Evolutionary conservation across 768 basidiomycete species (phyloP).

Genomic region (Kwoniella heveanensis): DNA sequence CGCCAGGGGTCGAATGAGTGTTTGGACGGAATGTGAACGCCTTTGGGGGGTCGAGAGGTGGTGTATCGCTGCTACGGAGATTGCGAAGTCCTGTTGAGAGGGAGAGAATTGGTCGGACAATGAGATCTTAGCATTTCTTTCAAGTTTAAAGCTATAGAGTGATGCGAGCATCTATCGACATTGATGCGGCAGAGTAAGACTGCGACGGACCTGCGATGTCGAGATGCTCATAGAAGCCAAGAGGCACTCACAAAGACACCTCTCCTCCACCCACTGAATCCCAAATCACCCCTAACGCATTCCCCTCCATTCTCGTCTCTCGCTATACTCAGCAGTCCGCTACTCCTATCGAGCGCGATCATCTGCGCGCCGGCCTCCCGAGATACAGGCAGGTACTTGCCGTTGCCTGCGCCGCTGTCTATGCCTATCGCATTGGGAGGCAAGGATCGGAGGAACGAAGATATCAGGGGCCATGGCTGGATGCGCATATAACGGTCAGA

Average conservation of each 20-base stretch:
- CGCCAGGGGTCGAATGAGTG: slow-evolving; percentile 33
- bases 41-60: slow-evolving; percentile 82
- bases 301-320: slow-evolving; percentile 67
- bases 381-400: slow-evolving; percentile 84
- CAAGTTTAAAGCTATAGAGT: too few species aligned
- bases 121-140: too few species aligned
- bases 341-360: slow-evolving; percentile 80
- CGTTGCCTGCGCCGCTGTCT: slow-evolving; percentile 95
- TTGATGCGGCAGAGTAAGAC: too few species aligned
- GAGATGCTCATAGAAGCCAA: too few species aligned
- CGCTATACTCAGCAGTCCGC: slow-evolving; percentile 76
- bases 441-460: slow-evolving; percentile 69
- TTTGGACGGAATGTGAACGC: slow-evolving; percentile 69
- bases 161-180: too few species aligned
- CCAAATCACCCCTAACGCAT: slow-evolving; percentile 71
- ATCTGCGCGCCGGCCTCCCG: slow-evolving; percentile 68
- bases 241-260: slow-evolving; percentile 80
- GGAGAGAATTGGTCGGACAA: too few species aligned
- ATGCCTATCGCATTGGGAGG: slow-evolving; percentile 81
- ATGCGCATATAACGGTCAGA: neutral
- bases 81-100: slow-evolving; percentile 95
- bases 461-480: slow-evolving; percentile 88
- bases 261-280: slow-evolving; percentile 68
- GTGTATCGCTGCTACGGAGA: slow-evolving; percentile 97
- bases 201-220: too few species aligned